Evolutionary conservation across 225 moss, liverwort and hornwort genomes (phyloP), one percentile per base, ranked within the genome.

Genomic region (Asterella californica): DNA sequence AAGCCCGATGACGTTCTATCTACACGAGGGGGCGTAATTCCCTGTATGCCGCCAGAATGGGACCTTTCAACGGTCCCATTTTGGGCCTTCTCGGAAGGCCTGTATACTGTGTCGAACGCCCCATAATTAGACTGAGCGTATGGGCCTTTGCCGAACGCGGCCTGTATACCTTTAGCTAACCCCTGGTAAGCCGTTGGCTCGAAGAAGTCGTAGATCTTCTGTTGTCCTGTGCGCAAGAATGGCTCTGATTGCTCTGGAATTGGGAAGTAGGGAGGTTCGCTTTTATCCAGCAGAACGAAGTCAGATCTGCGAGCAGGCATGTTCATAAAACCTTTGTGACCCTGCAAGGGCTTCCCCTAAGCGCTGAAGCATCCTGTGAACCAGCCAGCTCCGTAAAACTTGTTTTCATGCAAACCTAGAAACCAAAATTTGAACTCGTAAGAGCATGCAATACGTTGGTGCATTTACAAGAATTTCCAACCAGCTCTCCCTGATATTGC

Each of bases 241-340:
- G 57, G 70, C 76, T 81, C 77, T 25, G 76, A 49, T 19, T 47
- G 55, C 53, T 60, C 75, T 46, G 76, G 72, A 45, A 70, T 14
- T 67, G 42, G 55, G 53, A 34, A 78, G 55, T 53, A 59, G 11
- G 55, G n/a, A 65, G 71, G 71, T 34, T 77, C 76, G 72, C 30
- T 48, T n/a, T 59, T 67, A 36, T 85, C 83, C 64, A 82, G 78
- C 17, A 46, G 80, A 78, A 74, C 71, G 57, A 83, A 85, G 61
- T 87, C 84, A 82, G 82, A 82, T 82, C 85, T 88, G 52, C 81
- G 85, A 49, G 83, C 80, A 84, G 90, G 88, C 88, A 90, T 87
- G 78, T 88, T 85, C 82, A 82, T 76, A 81, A 66, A 77, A 65
- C 79, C 71, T 77, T 36, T 83, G 24, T 82, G 68, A 84, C 83